Evolutionary conservation across 208 protist genomes (phyloP).

Genomic region (Crithidia fasciculata): DNA sequence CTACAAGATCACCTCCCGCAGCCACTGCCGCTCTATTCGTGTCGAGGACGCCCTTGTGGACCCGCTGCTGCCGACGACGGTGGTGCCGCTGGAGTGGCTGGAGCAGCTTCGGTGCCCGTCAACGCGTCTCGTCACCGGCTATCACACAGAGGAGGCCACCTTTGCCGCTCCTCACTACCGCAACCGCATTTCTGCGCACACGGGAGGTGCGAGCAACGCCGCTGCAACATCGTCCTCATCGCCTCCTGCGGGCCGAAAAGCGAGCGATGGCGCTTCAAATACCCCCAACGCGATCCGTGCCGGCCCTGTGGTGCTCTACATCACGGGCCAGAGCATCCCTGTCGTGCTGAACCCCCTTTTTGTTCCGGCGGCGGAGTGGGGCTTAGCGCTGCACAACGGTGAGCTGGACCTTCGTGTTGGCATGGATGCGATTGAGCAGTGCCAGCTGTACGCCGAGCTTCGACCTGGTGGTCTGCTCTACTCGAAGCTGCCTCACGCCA

Average conservation of each 20-base stretch:
- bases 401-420: constrained; percentile 83
- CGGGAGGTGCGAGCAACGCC: background rate
- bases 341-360: constrained; percentile 82
- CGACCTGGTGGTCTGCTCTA: constrained; percentile 84
- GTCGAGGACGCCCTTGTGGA: constrained; percentile 86
- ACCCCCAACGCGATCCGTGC: constrained; percentile 67
- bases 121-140: constrained; percentile 71
- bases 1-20: constrained; percentile 83
- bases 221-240: background rate
- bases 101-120: constrained; percentile 82
- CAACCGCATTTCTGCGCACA: constrained; percentile 23
- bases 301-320: constrained; percentile 85
- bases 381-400: constrained; percentile 21
- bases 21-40: constrained; percentile 74
- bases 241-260: background rate
- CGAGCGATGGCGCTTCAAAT: background rate
- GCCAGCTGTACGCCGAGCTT: constrained; percentile 81
- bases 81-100: constrained; percentile 78
- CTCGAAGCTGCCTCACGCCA: constrained; percentile 62
- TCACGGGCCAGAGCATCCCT: constrained; percentile 77
- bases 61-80: constrained; percentile 57
- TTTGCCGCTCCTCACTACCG: constrained; percentile 48
- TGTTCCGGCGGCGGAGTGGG: constrained; percentile 67
- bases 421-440: constrained; percentile 90
- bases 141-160: constrained; percentile 67